A percentile compares a stretch with the other conserved stretches of the same genome.
Evolutionary conservation across 2,329 filamentous ascomycete genomes (phyloP).

Genomic region (Trichophyton equinum): DNA sequence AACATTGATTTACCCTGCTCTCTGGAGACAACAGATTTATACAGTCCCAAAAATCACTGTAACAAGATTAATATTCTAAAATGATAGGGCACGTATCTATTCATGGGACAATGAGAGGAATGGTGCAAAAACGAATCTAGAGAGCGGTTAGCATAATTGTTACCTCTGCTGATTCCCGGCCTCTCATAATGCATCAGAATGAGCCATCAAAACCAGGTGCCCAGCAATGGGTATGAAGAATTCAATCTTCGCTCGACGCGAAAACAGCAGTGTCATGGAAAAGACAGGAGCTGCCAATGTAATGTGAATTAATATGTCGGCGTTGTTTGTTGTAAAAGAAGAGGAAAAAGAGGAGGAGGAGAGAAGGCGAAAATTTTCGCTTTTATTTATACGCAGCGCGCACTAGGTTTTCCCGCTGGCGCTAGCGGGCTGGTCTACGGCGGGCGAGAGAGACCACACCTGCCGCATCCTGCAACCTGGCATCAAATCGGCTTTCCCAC

Average conservation of each 20-base stretch:
- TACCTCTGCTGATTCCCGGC: constrained; percentile 62
- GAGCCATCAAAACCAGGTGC: constrained; percentile 56
- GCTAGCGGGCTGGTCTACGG: constrained; percentile 19
- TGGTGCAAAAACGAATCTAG: neutral
- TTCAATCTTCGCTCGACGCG: constrained; percentile 54
- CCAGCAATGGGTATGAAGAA: constrained; percentile 51
- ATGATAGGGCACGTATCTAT: no score
- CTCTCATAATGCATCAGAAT: constrained; percentile 50
- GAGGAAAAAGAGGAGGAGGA: constrained; percentile 25
- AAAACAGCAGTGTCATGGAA: constrained; percentile 48
- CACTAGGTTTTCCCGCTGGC: neutral
- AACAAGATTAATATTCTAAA: no score
- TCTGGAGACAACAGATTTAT: no score
- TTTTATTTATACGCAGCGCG: neutral
- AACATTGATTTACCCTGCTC: no score
- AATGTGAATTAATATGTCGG: constrained; percentile 45
- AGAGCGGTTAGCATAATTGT: constrained; percentile 28
- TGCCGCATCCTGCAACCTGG: constrained; percentile 32
- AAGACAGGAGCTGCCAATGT: constrained; percentile 44
- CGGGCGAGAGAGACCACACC: constrained; percentile 20
- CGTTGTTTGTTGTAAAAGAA: constrained; percentile 30
- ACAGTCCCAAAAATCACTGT: no score
- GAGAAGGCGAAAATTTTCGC: constrained; percentile 10
- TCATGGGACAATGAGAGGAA: neutral
- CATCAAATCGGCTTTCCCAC: constrained; percentile 24